A percentile compares a stretch with the other conserved stretches of the same genome.
These are phyloP conservation scores for Aspergillus fructus DNA, from an alignment of 2,329 filamentous ascomycete species.

Conservation along the genomic window DNA sequence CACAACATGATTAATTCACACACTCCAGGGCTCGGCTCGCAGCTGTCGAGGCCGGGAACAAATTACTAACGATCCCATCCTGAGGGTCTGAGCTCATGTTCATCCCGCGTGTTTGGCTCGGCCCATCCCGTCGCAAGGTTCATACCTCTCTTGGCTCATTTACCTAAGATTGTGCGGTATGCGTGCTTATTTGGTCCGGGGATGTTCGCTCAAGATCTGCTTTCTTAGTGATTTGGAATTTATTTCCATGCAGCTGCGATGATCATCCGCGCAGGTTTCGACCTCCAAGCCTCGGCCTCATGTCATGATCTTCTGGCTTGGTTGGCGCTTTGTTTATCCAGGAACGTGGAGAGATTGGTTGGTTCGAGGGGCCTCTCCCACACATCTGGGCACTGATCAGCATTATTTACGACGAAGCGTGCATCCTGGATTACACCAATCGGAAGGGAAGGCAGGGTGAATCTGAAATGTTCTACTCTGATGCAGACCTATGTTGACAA, in stretches of 20 bases:
- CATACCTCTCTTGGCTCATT: background rate
- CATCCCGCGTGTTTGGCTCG: background rate
- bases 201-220: background rate
- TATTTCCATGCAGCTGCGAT: background rate
- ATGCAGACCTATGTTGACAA: background rate
- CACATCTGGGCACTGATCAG: background rate
- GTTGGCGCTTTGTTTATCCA: background rate
- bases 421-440: background rate
- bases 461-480: background rate
- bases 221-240: constrained; percentile 3
- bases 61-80: no score
- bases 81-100: background rate
- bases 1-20: background rate
- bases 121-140: background rate
- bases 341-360: background rate
- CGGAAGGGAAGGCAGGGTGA: background rate
- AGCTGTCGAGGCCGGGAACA: no score
- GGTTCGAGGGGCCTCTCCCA: background rate
- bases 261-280: constrained; percentile 1
- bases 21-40: no score
- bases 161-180: background rate
- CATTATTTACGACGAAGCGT: background rate
- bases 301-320: background rate
- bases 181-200: background rate
- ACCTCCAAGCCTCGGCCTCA: background rate